Percentiles rank a stretch among this genome's conserved stretches.
Conservation (phyloP, 108 stramenopile genomes). For the Cyclotella baltica region DNA sequence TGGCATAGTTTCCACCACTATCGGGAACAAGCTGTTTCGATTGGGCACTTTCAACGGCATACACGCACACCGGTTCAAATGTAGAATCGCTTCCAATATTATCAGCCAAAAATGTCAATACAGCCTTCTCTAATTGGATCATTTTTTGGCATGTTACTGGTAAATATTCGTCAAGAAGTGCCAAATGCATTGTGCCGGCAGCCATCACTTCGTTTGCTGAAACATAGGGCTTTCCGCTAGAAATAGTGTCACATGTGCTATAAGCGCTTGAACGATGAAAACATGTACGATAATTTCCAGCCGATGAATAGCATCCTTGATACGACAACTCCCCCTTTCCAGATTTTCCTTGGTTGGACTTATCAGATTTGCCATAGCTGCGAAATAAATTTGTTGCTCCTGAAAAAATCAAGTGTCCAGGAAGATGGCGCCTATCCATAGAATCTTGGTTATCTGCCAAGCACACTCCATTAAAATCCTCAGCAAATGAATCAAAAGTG, state of each 20-base stretch:
- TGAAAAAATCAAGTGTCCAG: background rate
- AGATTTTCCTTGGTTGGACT: background rate
- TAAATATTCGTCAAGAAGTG: conserved; percentile 12
- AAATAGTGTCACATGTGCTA: background rate
- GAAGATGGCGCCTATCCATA: background rate
- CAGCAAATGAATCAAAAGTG: too few species aligned
- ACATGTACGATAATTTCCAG: conserved; percentile 19
- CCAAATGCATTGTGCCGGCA: background rate
- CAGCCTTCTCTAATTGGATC: conserved; percentile 9
- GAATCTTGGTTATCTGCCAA: background rate
- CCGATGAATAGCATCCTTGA: background rate
- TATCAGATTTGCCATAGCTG: background rate
- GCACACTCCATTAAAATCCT: too few species aligned
- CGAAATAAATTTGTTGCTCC: background rate
- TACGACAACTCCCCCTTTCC: background rate
- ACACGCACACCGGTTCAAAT: conserved; percentile 18
- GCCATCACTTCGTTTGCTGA: background rate
- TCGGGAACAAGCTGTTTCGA: background rate
- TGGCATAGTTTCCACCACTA: background rate
- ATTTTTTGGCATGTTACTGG: background rate
- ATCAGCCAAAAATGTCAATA: conserved; percentile 11
- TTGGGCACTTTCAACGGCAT: background rate
- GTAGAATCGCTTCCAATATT: conserved; percentile 16
- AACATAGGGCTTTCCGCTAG: background rate
- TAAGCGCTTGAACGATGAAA: conserved; percentile 2